A percentile compares a stretch with the other conserved stretches of the same genome.
phyloP scores from a whole-genome alignment of 495 filamentous ascomycete genomes.

The Penicillium bialowiezense region DNA sequence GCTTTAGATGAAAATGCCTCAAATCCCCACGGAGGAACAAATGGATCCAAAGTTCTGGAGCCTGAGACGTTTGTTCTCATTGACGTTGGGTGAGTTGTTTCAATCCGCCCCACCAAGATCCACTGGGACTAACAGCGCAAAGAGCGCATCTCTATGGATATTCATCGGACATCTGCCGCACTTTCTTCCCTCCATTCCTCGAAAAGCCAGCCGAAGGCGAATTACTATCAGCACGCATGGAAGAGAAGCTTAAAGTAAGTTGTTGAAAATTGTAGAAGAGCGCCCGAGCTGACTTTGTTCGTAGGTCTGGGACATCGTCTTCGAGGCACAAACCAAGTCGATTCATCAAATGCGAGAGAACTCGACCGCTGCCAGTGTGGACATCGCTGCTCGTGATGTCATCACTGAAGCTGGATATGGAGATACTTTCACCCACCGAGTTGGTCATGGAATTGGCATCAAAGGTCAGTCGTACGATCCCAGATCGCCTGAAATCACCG shows the following conservation, averaged over 20 bases:
- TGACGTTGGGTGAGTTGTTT: slow-evolving; percentile 47
- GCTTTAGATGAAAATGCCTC: slow-evolving; percentile 46
- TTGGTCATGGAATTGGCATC: slow-evolving; percentile 57
- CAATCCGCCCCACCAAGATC: background rate
- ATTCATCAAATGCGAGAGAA: slow-evolving; percentile 39
- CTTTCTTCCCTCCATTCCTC: slow-evolving; percentile 46
- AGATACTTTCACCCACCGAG: slow-evolving; percentile 51
- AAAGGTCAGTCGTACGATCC: slow-evolving; percentile 30
- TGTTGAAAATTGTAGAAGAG: too few species aligned
- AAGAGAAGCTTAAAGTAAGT: slow-evolving; percentile 41
- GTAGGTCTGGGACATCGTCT: slow-evolving; percentile 49
- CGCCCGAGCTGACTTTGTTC: background rate
- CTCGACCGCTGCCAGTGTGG: slow-evolving; percentile 46
- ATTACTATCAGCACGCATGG: slow-evolving; percentile 14
- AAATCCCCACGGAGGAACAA: slow-evolving; percentile 52
- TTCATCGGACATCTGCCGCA: slow-evolving; percentile 56
- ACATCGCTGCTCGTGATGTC: slow-evolving; percentile 50
- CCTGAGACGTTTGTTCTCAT: slow-evolving; percentile 53
- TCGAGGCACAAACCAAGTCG: slow-evolving; percentile 49
- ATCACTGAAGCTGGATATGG: slow-evolving; percentile 52
- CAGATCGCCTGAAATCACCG: background rate
- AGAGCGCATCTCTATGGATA: slow-evolving; percentile 55
- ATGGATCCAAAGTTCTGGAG: slow-evolving; percentile 45
- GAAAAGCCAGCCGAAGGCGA: slow-evolving; percentile 13
- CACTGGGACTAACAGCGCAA: slow-evolving; percentile 10